Base-by-base conservation (phyloP, 768 basidiomycete genomes). In the Pholiota molesta region DNA sequence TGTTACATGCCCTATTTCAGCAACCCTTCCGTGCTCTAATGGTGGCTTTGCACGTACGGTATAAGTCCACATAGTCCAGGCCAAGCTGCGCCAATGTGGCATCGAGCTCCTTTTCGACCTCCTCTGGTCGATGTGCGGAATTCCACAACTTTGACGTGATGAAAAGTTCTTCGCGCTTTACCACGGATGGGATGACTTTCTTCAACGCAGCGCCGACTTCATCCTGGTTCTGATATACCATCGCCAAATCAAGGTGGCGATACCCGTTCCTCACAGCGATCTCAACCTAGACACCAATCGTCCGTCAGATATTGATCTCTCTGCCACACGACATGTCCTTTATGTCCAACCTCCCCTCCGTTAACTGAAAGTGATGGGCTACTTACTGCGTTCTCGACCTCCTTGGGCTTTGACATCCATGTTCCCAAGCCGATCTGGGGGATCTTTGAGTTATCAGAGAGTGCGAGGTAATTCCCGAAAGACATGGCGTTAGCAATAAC, bases 101-200 rank as follows among this genome's bases (percentile, higher is more conserved):
- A 56, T 95, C 86, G 52, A 95, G 86, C 66, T 87, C 89, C 53
- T 83, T 84, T 78, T 89, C 89, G 29, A 90, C 91, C 55, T 81
- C 72, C 8, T 83, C 80, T 5, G 90, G 86, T 61, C 80, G 82
- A 70, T 92, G 92, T 10, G 83, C 79, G 52, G 81, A 80, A 75
- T 94, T 94, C 93, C 93, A 95, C 52, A 93, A 81, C 74, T 95
- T 92, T 45, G 86, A 87, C 2, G 91, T 92, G 73, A 91, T 86
- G 74, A 90, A 93, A 59, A 94, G 82, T 14, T 95, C 87, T 71
- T 91, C 86, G 65, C 93, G 89, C 69, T 87, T 84, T 62, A 93
- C 90, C 57, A 92, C 89, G 9, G 84, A 83, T 0, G 87, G 87
- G 62, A 92, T 86, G 70, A 94, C 84, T 70, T 89, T 90, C 74